These are phyloP conservation scores for Apiospora kogelbergensis DNA, from an alignment of 2,329 filamentous ascomycete genomes.

Conservation along the genomic window DNA sequence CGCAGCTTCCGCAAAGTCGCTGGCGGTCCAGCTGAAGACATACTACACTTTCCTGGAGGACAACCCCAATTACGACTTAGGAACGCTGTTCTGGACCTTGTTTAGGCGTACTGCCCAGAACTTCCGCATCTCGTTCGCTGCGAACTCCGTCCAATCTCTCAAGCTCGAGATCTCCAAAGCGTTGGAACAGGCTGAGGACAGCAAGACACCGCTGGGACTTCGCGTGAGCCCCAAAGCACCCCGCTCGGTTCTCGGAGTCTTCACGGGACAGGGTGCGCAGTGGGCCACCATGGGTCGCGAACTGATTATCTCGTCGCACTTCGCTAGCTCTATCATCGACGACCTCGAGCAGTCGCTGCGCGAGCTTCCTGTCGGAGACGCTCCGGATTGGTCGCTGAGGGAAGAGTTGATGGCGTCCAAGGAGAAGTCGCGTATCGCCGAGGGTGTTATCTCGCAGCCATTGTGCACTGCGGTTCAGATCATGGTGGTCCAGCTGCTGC, in stretches of 20 bases:
- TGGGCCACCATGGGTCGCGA: conserved; percentile 33
- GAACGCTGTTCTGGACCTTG: background rate
- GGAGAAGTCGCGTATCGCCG: conserved; percentile 4
- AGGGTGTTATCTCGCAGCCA: conserved; percentile 34
- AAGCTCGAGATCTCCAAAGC: background rate
- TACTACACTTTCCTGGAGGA: background rate
- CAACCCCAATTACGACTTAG: background rate
- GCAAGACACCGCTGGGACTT: conserved; percentile 18
- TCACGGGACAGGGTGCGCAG: conserved; percentile 36
- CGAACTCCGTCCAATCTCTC: background rate
- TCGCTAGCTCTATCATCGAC: background rate
- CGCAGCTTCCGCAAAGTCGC: background rate
- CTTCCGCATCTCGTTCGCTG: background rate
- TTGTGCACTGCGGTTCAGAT: conserved; percentile 42
- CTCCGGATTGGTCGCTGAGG: conserved; percentile 12
- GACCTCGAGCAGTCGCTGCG: no score
- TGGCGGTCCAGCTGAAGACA: background rate
- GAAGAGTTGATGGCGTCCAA: conserved; percentile 13
- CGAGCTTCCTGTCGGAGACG: background rate
- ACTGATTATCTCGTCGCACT: conserved; percentile 16
- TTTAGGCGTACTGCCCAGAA: background rate
- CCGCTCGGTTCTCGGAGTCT: conserved; percentile 25
- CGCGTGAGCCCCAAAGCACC: background rate
- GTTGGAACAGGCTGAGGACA: background rate
- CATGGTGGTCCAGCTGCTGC: conserved; percentile 32